Evolutionary conservation across 805 yeast species (phyloP).

Genomic region (Candida coleopterorum): DNA sequence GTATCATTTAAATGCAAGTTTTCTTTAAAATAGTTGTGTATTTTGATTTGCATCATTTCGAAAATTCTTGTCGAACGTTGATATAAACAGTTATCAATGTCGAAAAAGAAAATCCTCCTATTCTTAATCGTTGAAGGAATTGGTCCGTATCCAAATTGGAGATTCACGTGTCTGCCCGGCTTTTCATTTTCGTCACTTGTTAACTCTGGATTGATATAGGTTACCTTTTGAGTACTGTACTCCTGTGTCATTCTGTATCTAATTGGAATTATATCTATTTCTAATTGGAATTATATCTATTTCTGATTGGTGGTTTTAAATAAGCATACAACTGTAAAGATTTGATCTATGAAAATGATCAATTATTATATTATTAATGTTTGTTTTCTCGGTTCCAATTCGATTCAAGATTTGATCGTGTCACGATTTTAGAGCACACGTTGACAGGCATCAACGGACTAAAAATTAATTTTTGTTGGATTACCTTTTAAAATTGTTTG

Average conservation of each 20-base stretch:
- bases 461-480: too few species aligned
- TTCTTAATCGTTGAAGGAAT: constrained; percentile 19
- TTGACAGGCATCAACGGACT: too few species aligned
- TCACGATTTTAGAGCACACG: too few species aligned
- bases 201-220: constrained; percentile 24
- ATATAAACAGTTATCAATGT: constrained; percentile 90
- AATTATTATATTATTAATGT: too few species aligned
- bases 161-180: constrained; percentile 19
- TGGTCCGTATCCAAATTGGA: constrained; percentile 33
- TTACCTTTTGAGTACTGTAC: constrained; percentile 5
- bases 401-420: too few species aligned
- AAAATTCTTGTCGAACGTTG: constrained; percentile 69
- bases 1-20: constrained; percentile 58
- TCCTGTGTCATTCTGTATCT: constrained; percentile 1
- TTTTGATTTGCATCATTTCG: constrained; percentile 81
- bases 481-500: too few species aligned
- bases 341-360: too few species aligned
- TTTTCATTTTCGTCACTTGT: constrained; percentile 7
- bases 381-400: neutral
- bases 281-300: too few species aligned
- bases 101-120: constrained; percentile 64
- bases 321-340: too few species aligned
- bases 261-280: too few species aligned
- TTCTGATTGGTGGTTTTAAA: too few species aligned
- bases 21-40: constrained; percentile 74